Evolutionary conservation across 345 rosid species (phyloP), one percentile per base, ranked within the genome.

Genomic region (Dipteronia sinensis): DNA sequence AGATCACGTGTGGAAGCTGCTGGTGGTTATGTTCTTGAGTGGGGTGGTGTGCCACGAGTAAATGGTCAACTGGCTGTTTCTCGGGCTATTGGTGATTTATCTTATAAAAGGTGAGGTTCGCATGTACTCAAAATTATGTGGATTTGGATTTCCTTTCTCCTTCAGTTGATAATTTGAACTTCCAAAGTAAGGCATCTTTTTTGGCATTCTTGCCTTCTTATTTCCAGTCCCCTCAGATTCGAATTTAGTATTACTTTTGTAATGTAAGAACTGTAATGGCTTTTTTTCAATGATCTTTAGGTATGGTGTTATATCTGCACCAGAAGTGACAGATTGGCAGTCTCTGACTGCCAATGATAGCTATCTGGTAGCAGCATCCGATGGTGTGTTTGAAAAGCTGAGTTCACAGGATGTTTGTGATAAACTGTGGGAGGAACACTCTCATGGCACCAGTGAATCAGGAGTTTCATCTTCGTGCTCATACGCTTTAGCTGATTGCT

Each of bases 11-110:
- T 95, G 73, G 98, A 95, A 87, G 90, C 89, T 84, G 89, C 97
- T 53, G 98, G 98, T 75, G 98, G 98, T 79, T 88, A 89, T 85
- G 93, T 93, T 84, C 84, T 86, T 75, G 90, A 89, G 72, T 87
- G 92, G 92, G 93, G 86, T 51, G 98, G 95, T 62, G 89, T 92
- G 46, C 78, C 92, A 82, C 89, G 98, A 46, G 97, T 95, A 69
- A 95, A 95, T 78, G 98, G 98, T 63, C 92, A 89, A 82, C 85
- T 95, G 49, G 91, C 97, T 84, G 85, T 95, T 78, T 95, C 98
- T 76, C 94, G 98, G 75, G 85, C 98, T 62, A 90, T 95, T 83
- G 98, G 98, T 2, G 98, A 95, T 85, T 77, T 93, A 58, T 73
- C 80, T 51, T 88, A 83, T 69, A 93, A 87, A 87, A 86, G 90